Percentiles rank a stretch among this genome's conserved stretches.
These are phyloP conservation scores for Kluyveromyces wickerhamii DNA, from an alignment of 805 yeast genomes.

Conservation along the genomic window DNA sequence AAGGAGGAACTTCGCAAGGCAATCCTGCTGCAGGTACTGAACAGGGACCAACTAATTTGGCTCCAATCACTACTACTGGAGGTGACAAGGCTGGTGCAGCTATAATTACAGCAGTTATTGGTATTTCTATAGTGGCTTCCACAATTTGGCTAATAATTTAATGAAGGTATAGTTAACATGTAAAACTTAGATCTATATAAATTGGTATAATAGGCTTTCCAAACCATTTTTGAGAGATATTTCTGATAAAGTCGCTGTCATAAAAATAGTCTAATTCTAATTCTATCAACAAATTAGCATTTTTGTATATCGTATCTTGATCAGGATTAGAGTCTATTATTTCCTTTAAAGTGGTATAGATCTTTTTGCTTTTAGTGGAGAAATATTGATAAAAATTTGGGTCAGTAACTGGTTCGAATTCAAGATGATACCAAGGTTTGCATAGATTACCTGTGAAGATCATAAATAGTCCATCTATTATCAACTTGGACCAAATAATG, in stretches of 20 bases:
- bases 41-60: slow-evolving; percentile 33
- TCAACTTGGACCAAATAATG: slow-evolving; percentile 25
- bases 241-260: slow-evolving; percentile 21
- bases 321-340: slow-evolving; percentile 13
- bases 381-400: slow-evolving; percentile 15
- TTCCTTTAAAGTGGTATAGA: slow-evolving; percentile 13
- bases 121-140: slow-evolving; percentile 54
- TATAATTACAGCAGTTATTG: slow-evolving; percentile 66
- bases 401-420: slow-evolving; percentile 2
- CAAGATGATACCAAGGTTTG: slow-evolving; percentile 21
- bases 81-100: slow-evolving; percentile 89
- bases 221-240: slow-evolving; percentile 19
- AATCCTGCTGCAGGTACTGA: slow-evolving; percentile 45
- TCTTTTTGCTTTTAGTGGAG: slow-evolving; percentile 11
- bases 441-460: slow-evolving; percentile 24
- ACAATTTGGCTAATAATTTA: slow-evolving; percentile 72
- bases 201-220: slow-evolving; percentile 8
- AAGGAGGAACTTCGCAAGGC: slow-evolving; percentile 51
- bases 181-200: slow-evolving; percentile 6
- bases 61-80: slow-evolving; percentile 39
- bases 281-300: slow-evolving; percentile 16
- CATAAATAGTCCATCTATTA: slow-evolving; percentile 25
- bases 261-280: slow-evolving; percentile 29
- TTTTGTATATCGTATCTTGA: slow-evolving; percentile 11
- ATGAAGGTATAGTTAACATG: slow-evolving; percentile 3